Evolutionary conservation across 345 rosid genomes (phyloP).

Genomic region (Mercurialis annua): DNA sequence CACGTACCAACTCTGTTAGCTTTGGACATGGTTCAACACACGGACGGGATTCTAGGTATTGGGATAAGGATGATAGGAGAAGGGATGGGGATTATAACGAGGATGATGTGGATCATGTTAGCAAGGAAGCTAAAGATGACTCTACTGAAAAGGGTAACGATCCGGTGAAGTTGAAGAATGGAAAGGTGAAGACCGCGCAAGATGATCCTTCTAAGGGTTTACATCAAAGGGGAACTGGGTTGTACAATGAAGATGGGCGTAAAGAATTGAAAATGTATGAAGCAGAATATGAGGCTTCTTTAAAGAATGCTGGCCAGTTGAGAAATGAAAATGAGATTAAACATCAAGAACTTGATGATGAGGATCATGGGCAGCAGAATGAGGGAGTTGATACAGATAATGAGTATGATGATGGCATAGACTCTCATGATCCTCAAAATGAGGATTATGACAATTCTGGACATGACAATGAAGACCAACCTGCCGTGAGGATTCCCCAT

Average conservation of each 20-base stretch:
- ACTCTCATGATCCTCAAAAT: conserved; percentile 41
- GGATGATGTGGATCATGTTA: conserved; percentile 45
- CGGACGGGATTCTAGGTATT: conserved; percentile 84
- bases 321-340: conserved; percentile 24
- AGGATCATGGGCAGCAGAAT: conserved; percentile 24
- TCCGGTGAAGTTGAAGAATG: conserved; percentile 20
- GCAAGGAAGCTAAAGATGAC: conserved; percentile 19
- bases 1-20: conserved; percentile 50
- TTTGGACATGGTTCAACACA: conserved; percentile 74
- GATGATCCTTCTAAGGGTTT: conserved; percentile 26
- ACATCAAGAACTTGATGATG: conserved; percentile 21
- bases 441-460: conserved; percentile 51
- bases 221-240: conserved; percentile 42
- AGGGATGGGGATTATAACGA: conserved; percentile 80
- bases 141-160: conserved; percentile 30
- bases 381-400: conserved; percentile 34
- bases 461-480: conserved; percentile 34
- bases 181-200: conserved; percentile 29
- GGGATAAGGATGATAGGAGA: conserved; percentile 97
- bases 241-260: conserved; percentile 88
- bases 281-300: conserved; percentile 75
- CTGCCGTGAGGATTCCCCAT: not conserved
- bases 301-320: conserved; percentile 37
- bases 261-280: conserved; percentile 75
- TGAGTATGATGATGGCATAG: conserved; percentile 51